These are phyloP conservation scores for Citrus medica DNA, from an alignment of 345 rosid genomes.

Conservation along the genomic window DNA sequence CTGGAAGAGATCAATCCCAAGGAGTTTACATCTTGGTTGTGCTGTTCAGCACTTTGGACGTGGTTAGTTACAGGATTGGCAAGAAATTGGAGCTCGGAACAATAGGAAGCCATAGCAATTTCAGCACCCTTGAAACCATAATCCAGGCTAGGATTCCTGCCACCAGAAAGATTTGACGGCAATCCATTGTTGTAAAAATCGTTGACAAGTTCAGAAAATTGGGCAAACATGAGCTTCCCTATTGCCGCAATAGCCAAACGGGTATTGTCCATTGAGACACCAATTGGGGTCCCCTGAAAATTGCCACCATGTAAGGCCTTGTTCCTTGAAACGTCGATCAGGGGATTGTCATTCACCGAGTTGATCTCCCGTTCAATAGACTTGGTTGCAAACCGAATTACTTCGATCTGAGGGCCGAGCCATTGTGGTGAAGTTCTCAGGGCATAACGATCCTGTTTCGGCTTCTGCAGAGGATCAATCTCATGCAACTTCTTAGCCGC, in stretches of 20 bases:
- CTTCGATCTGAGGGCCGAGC: constrained; percentile 61
- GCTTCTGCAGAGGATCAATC: constrained; percentile 48
- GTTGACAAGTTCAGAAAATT: constrained; percentile 66
- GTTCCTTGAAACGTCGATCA: constrained; percentile 67
- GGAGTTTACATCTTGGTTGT: constrained; percentile 59
- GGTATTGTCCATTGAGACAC: constrained; percentile 53
- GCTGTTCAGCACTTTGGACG: constrained; percentile 57
- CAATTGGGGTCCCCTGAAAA: constrained; percentile 61
- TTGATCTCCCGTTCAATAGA: constrained; percentile 54
- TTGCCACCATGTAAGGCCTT: constrained; percentile 72
- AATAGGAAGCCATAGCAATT: constrained; percentile 69
- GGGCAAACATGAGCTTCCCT: constrained; percentile 56
- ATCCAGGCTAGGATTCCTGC: constrained; percentile 72
- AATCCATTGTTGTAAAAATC: constrained; percentile 78
- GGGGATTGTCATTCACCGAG: constrained; percentile 62
- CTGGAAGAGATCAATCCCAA: constrained; percentile 55
- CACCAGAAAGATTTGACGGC: constrained; percentile 65
- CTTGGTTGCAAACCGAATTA: constrained; percentile 41
- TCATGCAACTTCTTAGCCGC: constrained; percentile 43
- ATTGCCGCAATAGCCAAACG: constrained; percentile 46
- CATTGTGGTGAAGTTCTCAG: constrained; percentile 57
- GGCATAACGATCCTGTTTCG: constrained; percentile 55
- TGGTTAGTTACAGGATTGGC: constrained; percentile 57
- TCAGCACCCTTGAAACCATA: constrained; percentile 80
- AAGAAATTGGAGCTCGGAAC: constrained; percentile 51